Evolutionary conservation across 768 basidiomycete species (phyloP), one percentile per base, ranked within the genome.

Genomic region (Daedalea quercina): DNA sequence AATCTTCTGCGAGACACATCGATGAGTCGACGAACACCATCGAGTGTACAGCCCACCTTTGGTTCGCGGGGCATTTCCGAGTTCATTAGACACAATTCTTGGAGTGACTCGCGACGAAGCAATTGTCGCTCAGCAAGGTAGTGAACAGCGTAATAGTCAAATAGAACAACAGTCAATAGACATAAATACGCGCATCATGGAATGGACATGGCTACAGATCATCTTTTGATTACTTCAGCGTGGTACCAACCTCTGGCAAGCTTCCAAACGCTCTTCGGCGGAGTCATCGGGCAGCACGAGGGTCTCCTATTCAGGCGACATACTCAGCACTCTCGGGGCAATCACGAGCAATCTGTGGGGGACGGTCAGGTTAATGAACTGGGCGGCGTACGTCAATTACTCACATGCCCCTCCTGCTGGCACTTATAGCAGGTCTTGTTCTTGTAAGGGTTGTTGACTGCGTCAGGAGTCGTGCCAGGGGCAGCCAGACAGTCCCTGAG

Each of bases 391-490:
- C 2, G 7, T 9, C 8, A 15, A 3, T 26, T 11, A 74, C 87
- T 68, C 65, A 92, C 90, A 73, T 93, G 90, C 57, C 90, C 90
- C 67, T 89, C 87, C 67, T 84, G 81, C 64, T 88, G 85, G 63
- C 91, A 93, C 64, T 89, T 91, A 72, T 89, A 93, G 66, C 90
- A 93, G 48, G 86, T 89, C 74, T 87, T 92, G 57, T 65, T 80
- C 70, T 81, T 87, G 67, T 75, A 80, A 51, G 71, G 67, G 41
- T 72, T 73, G 41, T 75, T 74, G 28, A 73, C 73, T 34, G 75
- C 73, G 22, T 76, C 74, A 44, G 71, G 65, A 47, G 76, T 73
- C 20, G 77, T 70, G 22, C 84, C 83, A 44, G 84, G 79, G 31
- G 87, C 68, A 52, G 90, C 90, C 56, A 91, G 82, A 62, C 90